Percentiles rank a stretch among this genome's conserved stretches.
Evolutionary conservation across 257 asterid species (phyloP).

Genomic region (Jaltomata sinuosa): DNA sequence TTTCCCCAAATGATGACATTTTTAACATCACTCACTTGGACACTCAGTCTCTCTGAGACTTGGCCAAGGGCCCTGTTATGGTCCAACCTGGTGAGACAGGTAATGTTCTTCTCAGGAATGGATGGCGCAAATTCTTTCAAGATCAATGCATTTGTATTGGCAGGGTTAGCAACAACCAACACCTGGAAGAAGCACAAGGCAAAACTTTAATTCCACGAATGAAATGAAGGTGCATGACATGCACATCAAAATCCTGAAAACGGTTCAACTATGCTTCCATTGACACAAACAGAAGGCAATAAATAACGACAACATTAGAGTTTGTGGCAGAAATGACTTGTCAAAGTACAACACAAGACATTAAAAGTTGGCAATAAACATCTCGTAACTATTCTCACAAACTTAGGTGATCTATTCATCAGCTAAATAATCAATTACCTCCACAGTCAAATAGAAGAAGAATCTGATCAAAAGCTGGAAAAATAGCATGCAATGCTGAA

Average conservation of each 20-base stretch:
- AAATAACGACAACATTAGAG: not conserved
- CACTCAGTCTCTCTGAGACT: slow-evolving; percentile 69
- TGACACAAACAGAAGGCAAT: not conserved
- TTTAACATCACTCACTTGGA: slow-evolving; percentile 81
- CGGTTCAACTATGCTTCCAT: not conserved
- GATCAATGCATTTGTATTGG: slow-evolving; percentile 91
- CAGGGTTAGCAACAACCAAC: slow-evolving; percentile 96
- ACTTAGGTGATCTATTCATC: not conserved
- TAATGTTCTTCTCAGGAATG: slow-evolving; percentile 70
- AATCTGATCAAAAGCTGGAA: not conserved
- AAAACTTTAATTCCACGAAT: not conserved
- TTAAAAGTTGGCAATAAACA: not conserved
- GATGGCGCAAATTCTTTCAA: slow-evolving; percentile 91
- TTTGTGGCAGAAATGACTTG: not conserved
- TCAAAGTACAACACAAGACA: not conserved
- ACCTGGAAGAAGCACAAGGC: slow-evolving; percentile 32
- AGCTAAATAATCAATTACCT: not conserved
- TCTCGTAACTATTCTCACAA: not conserved
- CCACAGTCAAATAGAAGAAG: not conserved
- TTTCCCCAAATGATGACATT: slow-evolving; percentile 95
- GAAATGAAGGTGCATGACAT: not conserved
- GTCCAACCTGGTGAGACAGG: slow-evolving; percentile 91
- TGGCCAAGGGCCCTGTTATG: slow-evolving; percentile 98
- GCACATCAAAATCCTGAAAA: not conserved
- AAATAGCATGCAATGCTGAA: not conserved